phyloP scores from a whole-genome alignment of 1,284 basidiomycete genomes.

The Ceratobasidium sp. region DNA sequence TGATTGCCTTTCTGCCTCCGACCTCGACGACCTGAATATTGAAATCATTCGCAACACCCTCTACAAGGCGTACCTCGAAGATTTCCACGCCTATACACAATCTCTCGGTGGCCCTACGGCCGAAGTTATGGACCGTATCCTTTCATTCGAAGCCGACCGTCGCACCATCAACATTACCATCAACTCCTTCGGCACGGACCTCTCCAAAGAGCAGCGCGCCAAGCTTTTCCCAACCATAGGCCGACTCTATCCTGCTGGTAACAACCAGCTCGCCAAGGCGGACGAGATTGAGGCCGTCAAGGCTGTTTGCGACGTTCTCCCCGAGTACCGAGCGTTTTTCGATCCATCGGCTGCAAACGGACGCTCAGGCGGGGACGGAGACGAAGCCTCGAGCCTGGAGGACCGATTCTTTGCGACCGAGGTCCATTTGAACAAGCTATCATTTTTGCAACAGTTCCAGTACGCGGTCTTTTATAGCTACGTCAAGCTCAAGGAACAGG shows the following conservation, averaged over 20 bases:
- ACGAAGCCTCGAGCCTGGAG: slow-evolving; percentile 81
- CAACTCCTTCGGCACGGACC: slow-evolving; percentile 97
- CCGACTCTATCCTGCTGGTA: slow-evolving; percentile 94
- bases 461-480: slow-evolving; percentile 94
- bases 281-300: slow-evolving; percentile 97
- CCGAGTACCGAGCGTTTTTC: slow-evolving; percentile 94
- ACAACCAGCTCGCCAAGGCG: slow-evolving; percentile 92
- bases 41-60: slow-evolving; percentile 99
- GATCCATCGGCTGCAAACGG: slow-evolving; percentile 61
- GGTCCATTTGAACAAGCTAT: slow-evolving; percentile 92
- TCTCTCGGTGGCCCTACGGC: slow-evolving; percentile 87
- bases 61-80: slow-evolving; percentile 99
- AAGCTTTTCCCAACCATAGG: slow-evolving; percentile 95
- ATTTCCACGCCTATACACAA: slow-evolving; percentile 90
- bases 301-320: slow-evolving; percentile 85
- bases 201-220: slow-evolving; percentile 96
- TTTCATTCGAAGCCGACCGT: slow-evolving; percentile 97
- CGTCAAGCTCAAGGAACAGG: slow-evolving; percentile 98
- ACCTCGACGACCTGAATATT: slow-evolving; percentile 99
- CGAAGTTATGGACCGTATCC: slow-evolving; percentile 90
- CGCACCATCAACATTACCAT: slow-evolving; percentile 98
- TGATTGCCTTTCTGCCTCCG: slow-evolving; percentile 93
- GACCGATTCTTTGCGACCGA: slow-evolving; percentile 97
- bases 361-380: slow-evolving; percentile 62
- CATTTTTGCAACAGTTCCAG: slow-evolving; percentile 96